Conservation (phyloP, 2,329 filamentous ascomycete species). For the Fusarium marasasianum region DNA sequence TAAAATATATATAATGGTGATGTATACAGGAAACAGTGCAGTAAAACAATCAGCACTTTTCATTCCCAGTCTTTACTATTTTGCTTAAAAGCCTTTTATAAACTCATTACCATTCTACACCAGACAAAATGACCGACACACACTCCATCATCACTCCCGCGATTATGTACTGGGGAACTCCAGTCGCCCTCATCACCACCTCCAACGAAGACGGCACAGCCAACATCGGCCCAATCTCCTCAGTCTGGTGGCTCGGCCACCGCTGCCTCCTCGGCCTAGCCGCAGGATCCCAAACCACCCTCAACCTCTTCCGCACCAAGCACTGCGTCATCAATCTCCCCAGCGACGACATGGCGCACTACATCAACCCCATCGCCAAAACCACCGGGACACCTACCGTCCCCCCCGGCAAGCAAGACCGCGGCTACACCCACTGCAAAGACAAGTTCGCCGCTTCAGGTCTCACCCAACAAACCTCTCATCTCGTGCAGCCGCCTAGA, state of each 20-base stretch:
- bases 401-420: background rate
- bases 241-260: background rate
- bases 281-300: background rate
- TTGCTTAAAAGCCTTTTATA: rapidly evolving
- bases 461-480: rapidly evolving
- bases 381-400: background rate
- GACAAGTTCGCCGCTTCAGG: background rate
- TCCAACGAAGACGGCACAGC: background rate
- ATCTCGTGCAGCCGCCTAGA: background rate
- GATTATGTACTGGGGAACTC: background rate
- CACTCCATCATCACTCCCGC: background rate
- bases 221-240: background rate
- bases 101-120: rapidly evolving
- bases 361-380: background rate
- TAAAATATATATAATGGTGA: background rate
- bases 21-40: rapidly evolving
- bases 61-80: no score
- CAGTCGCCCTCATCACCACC: background rate
- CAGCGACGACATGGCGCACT: background rate
- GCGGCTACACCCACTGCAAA: background rate
- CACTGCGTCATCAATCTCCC: background rate
- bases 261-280: background rate
- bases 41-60: rapidly evolving
- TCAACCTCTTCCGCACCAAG: background rate
- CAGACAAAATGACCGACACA: background rate